These are phyloP conservation scores for Clitopilus passeckerianus DNA, from an alignment of 768 basidiomycete genomes.

Conservation along the genomic window DNA sequence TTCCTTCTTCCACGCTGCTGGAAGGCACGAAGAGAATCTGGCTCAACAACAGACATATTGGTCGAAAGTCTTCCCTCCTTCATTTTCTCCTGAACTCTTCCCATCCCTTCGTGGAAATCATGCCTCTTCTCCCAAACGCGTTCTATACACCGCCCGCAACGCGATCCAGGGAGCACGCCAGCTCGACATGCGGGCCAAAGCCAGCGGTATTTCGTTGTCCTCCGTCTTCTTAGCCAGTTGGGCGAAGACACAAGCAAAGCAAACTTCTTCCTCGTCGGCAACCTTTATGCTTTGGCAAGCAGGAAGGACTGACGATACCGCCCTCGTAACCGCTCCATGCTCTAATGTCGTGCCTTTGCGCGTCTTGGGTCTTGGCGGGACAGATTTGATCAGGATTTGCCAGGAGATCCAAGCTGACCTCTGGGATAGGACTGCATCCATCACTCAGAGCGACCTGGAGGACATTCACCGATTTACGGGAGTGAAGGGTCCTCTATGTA, in stretches of 20 bases:
- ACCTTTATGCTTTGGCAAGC: conserved; percentile 45
- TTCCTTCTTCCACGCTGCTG: conserved; percentile 21
- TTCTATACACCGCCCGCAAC: conserved; percentile 8
- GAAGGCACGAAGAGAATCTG: conserved; percentile 13
- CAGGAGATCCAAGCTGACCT: conserved; percentile 29
- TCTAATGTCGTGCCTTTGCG: conserved; percentile 38
- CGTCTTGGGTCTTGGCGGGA: conserved; percentile 14
- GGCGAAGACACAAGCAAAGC: conserved; percentile 31
- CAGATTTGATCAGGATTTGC: conserved; percentile 20
- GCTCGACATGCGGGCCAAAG: conserved; percentile 39
- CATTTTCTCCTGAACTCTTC: conserved; percentile 20
- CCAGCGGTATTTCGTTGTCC: conserved; percentile 26
- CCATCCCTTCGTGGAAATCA: conserved; percentile 10
- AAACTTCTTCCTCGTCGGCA: conserved; percentile 19
- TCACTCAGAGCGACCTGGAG: conserved; percentile 34
- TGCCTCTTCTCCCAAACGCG: conserved; percentile 6
- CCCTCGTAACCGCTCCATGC: conserved; percentile 37
- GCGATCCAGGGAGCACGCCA: conserved; percentile 12
- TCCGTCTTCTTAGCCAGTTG: conserved; percentile 39
- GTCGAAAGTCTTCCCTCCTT: conserved; percentile 23
- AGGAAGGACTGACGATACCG: conserved; percentile 32
- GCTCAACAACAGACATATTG: conserved; percentile 28
- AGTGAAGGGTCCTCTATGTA: conserved; percentile 28
- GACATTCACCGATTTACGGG: conserved; percentile 31
- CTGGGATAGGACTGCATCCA: conserved; percentile 26